Base-by-base conservation (phyloP, 805 yeast genomes). In the Ogataea polymorpha region DNA sequence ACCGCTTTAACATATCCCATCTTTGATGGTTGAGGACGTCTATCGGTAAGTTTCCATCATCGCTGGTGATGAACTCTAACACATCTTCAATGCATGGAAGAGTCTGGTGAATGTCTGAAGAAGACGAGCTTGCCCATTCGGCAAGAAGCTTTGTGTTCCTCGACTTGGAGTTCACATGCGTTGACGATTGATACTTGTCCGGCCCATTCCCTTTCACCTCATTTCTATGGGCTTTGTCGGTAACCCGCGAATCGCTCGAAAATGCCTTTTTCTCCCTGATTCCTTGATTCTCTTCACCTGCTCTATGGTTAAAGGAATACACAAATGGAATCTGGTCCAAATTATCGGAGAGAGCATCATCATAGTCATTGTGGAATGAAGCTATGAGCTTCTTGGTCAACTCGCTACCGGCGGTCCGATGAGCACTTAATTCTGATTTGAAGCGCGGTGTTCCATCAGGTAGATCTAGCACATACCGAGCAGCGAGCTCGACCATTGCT, bases 251-350 rank as follows among this genome's bases (percentile, higher is more conserved):
- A 61, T 91, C 98, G 1, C 81, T 72, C 7, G 96, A 86, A 39
- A 80, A 77, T 41, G 80, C 78, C 66, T 91, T 91, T 56, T 77
- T 79, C 44, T 89, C 96, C 42, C 95, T 68, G 15, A 91, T 75
- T 38, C 98, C 98, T 28, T 68, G 65, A 56, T 91, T 91, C 21
- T 87, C 95, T 41, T 75, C 83, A 21, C 97, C 96, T 0, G 96
- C 95, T 54, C 95, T 72, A 56, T 86, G 80, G 60, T 90, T 91
- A 66, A 90, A 91, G 0, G 96, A 81, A 46, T 71, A 55, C 2
- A 56, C 48, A 44, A 46, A 56, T 13, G 59, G 57, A 26, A 56
- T 55, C 9, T 44, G 50, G 42, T 60, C 63, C 14, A 60, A 35
- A 11, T 48, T 51, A 30, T 58, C 66, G 14, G 45, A 35, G 7